Conservation (phyloP, 192 early-diverging fungal genomes). For the Gaertneriomyces semiglobifer region DNA sequence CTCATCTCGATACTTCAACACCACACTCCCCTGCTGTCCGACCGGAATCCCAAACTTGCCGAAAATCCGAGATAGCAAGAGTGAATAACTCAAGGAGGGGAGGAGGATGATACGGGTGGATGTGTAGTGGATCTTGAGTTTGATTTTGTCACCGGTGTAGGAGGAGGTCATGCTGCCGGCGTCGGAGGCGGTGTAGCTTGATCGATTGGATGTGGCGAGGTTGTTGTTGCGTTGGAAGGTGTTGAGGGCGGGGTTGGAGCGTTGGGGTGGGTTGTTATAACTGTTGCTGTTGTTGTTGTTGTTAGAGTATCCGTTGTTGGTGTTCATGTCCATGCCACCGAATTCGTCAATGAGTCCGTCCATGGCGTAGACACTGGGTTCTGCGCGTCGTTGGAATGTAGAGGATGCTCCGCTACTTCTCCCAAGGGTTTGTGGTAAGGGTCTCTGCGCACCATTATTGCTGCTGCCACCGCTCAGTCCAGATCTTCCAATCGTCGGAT, state of each 20-base stretch:
- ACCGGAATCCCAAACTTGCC: slow-evolving; percentile 56
- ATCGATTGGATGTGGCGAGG: not conserved
- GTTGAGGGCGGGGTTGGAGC: not conserved
- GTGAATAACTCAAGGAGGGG: slow-evolving; percentile 48
- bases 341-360: too few species aligned
- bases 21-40: slow-evolving; percentile 32
- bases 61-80: slow-evolving; percentile 51
- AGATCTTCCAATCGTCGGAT: too few species aligned
- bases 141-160: slow-evolving; percentile 28
- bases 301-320: not conserved
- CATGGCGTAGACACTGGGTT: too few species aligned
- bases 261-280: not conserved
- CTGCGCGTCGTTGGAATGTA: too few species aligned
- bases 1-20: slow-evolving; percentile 82
- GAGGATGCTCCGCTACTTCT: too few species aligned
- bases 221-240: not conserved
- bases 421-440: too few species aligned
- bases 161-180: slow-evolving; percentile 16
- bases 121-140: slow-evolving; percentile 65
- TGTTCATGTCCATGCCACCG: too few species aligned
- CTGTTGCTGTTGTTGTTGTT: not conserved
- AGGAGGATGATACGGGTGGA: slow-evolving; percentile 66
- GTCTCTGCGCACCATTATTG: too few species aligned
- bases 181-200: slow-evolving; percentile 3
- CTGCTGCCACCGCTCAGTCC: too few species aligned